phyloP scores from a whole-genome alignment of 2,329 filamentous ascomycete species.

The Beauveria rudraprayagi region DNA sequence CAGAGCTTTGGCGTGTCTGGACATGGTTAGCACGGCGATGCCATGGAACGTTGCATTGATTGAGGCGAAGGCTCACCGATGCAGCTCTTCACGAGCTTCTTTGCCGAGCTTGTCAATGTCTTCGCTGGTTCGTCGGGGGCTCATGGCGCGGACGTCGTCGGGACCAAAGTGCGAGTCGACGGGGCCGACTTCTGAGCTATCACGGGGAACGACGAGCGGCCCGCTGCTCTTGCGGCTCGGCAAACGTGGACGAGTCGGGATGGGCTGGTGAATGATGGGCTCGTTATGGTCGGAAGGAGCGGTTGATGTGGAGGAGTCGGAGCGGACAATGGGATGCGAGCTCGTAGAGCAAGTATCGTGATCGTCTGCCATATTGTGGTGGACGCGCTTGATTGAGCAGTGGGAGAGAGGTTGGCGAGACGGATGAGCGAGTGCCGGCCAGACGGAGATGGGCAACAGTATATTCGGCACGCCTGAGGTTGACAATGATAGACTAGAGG shows the following conservation, averaged over 20 bases:
- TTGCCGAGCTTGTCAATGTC: slow-evolving; percentile 83
- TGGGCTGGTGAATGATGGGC: slow-evolving; percentile 39
- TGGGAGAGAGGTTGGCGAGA: not conserved
- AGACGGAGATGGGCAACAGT: not conserved
- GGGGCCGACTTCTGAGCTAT: slow-evolving; percentile 65
- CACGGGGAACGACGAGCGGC: slow-evolving; percentile 73
- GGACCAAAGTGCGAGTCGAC: slow-evolving; percentile 70
- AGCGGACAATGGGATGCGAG: slow-evolving; percentile 29
- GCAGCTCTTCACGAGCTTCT: slow-evolving; percentile 63
- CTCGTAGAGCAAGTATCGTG: slow-evolving; percentile 15
- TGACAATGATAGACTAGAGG: not conserved
- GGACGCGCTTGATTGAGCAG: not conserved
- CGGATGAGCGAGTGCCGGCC: not conserved
- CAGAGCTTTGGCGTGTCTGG: slow-evolving; percentile 76
- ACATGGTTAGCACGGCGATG: not conserved
- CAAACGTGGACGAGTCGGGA: slow-evolving; percentile 56
- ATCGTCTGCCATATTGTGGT: slow-evolving; percentile 18
- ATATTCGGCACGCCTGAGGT: not conserved
- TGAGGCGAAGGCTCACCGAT: slow-evolving; percentile 36
- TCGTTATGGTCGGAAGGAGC: slow-evolving; percentile 29
- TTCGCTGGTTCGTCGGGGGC: slow-evolving; percentile 79
- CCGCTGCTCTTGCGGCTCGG: slow-evolving; percentile 71
- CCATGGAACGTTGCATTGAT: not conserved
- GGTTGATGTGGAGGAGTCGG: slow-evolving; percentile 28
- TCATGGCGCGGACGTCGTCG: slow-evolving; percentile 90